These are phyloP conservation scores for Termitomyces sp. DNA, from an alignment of 768 basidiomycete genomes.

Conservation along the genomic window DNA sequence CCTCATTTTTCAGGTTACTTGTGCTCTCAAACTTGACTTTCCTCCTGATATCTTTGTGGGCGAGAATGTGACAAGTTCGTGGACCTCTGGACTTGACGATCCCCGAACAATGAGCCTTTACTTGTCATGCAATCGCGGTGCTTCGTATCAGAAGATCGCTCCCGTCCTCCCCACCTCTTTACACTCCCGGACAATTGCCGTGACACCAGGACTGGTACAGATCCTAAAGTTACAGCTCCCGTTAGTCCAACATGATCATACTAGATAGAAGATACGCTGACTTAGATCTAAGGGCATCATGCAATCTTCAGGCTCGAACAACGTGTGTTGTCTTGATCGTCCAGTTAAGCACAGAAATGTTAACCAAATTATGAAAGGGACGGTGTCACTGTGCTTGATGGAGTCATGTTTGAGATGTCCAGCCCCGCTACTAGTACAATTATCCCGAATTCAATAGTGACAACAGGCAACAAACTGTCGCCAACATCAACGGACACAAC, in stretches of 20 bases:
- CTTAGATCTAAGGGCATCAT: neutral
- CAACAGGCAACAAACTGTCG: neutral
- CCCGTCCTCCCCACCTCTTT: too few relatives aligned
- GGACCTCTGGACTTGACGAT: neutral
- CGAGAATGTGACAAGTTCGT: neutral
- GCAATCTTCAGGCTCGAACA: neutral
- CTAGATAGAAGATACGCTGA: neutral
- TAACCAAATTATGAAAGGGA: neutral
- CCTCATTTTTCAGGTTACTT: neutral
- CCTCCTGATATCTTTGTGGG: accelerated
- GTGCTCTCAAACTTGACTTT: neutral
- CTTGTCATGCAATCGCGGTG: neutral
- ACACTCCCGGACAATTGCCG: too few relatives aligned
- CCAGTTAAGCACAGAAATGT: neutral
- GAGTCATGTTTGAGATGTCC: neutral
- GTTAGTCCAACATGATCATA: neutral
- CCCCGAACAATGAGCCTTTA: neutral
- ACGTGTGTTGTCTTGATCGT: neutral
- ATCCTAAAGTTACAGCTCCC: neutral
- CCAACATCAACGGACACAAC: too few relatives aligned
- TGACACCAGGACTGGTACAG: too few relatives aligned
- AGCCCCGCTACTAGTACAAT: neutral
- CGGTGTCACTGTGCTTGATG: neutral
- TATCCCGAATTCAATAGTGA: accelerated
- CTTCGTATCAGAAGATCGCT: too few relatives aligned